Base-by-base conservation (phyloP, 768 basidiomycete species). In the Daedaleopsis nitida region DNA sequence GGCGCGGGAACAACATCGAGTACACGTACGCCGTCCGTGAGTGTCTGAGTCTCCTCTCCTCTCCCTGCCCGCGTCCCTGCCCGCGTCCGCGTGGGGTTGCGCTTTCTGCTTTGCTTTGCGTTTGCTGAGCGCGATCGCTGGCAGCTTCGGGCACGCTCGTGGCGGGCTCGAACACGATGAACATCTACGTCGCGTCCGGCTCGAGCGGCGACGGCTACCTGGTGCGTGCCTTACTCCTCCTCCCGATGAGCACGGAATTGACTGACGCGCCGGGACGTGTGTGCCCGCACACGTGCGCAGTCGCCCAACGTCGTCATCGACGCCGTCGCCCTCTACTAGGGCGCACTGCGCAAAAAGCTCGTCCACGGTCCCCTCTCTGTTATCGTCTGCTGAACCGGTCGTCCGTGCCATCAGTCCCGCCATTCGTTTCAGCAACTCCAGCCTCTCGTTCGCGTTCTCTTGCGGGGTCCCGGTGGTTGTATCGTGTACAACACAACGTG, bases 1-100 rank as follows among this genome's bases (percentile, higher is more conserved):
- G 79, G 79, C 76, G 81, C 38, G 80, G 81, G 14, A 45, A 77
- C 32, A 81, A 80, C 55, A 73, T 78, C 74, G 70, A 78, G 52
- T 81, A 78, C 77, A 58, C 80, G 58, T 81, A 70, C 55, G 70
- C 72, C 13, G 80, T 80, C 57, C 80, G 39, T 42, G 39, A 42
- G 39, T 42, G 39, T 42, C 39, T 42, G n/a, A 32, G 39, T 3
- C 39, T 42, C 17, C 39, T 10, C 11, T 42, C 39, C 37, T 38
- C 8, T 38, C 14, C 37, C 37, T 38, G 8, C 37, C 9, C 14
- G 14, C 14, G 37, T 38, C 8, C 37, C 37, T 14, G 37, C 37
- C 9, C 37, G 37, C 37, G 37, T 14, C 37, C 37, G 14, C n/a
- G n/a, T n/a, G n/a, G n/a, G n/a, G n/a, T n/a, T n/a, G n/a, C n/a